Conservation (phyloP, 2,329 filamentous ascomycete genomes). For the Stagonosporopsis chrysanthemi region DNA sequence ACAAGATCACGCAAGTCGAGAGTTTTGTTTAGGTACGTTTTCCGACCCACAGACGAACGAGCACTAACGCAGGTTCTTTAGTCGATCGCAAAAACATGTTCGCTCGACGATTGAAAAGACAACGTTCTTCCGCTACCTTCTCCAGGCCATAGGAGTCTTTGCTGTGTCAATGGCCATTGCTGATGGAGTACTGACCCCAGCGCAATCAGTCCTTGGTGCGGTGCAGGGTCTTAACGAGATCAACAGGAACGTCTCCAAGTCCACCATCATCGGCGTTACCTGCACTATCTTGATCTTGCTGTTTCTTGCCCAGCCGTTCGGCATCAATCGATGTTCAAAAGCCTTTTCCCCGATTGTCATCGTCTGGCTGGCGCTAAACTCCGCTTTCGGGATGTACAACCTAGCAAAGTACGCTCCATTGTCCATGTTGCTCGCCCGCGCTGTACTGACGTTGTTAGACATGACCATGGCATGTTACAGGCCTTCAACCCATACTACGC, state of each 20-base stretch:
- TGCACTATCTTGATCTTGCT: constrained; percentile 71
- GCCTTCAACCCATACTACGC: constrained; percentile 66
- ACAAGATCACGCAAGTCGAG: constrained; percentile 58
- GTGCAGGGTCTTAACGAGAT: constrained; percentile 70
- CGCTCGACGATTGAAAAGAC: constrained; percentile 67
- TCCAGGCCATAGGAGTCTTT: constrained; percentile 70
- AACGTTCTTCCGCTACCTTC: constrained; percentile 57
- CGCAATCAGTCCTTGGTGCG: constrained; percentile 73
- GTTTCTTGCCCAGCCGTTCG: constrained; percentile 71
- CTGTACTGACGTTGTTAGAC: constrained; percentile 35
- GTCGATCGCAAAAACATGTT: constrained; percentile 60
- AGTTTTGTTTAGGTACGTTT: neutral
- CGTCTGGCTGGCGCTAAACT: constrained; percentile 71
- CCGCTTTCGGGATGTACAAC: constrained; percentile 67
- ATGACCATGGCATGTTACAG: constrained; percentile 60
- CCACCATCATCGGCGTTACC: constrained; percentile 68
- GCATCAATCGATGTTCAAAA: constrained; percentile 66
- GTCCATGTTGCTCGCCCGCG: no score
- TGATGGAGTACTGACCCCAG: constrained; percentile 72
- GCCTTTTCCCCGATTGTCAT: constrained; percentile 72
- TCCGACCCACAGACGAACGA: constrained; percentile 46
- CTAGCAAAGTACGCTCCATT: constrained; percentile 30
- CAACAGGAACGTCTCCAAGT: constrained; percentile 61
- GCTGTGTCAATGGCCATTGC: constrained; percentile 73
- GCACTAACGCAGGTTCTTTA: constrained; percentile 53